A percentile compares a stretch with the other conserved stretches of the same genome.
Evolutionary conservation across 371 early-diverging fungal species (phyloP).

Genomic region (Mortierella sp.): DNA sequence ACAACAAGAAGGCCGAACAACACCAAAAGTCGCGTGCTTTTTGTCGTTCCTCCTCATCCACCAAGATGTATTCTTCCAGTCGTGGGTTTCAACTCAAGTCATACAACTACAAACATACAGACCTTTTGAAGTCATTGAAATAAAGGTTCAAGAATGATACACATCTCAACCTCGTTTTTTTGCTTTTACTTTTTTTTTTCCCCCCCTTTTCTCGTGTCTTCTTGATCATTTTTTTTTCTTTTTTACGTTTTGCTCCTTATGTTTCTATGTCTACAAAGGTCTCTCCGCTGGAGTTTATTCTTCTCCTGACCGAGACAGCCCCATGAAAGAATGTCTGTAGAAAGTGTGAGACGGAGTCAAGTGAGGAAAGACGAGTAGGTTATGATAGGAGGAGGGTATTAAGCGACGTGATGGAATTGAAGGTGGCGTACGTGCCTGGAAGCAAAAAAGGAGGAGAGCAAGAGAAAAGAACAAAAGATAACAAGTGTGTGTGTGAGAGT

Average conservation of each 20-base stretch:
- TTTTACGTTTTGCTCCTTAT: not conserved
- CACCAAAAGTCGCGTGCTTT: not conserved
- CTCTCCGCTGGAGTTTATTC: not conserved
- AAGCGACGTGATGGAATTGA: not conserved
- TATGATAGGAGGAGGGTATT: not conserved
- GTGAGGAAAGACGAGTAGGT: too few relatives aligned
- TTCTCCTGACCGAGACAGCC: not conserved
- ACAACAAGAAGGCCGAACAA: too few relatives aligned
- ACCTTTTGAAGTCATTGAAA: too few relatives aligned
- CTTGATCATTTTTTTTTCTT: not conserved
- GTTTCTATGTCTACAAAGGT: constrained; percentile 2
- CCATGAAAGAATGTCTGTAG: not conserved
- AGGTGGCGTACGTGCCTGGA: too few relatives aligned
- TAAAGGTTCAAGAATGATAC: too few relatives aligned
- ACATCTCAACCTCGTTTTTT: not conserved
- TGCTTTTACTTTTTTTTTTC: not conserved
- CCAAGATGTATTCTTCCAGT: not conserved
- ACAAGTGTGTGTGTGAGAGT: not conserved
- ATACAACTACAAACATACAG: too few relatives aligned
- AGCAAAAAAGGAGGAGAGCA: not conserved
- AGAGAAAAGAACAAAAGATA: not conserved
- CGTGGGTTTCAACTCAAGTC: constrained; percentile 2
- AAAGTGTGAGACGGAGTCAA: not conserved
- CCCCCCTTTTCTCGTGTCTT: too few relatives aligned
- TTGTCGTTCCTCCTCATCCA: not conserved